Conservation (phyloP, 208 protist genomes). For the Vickermania spadyakhi region DNA sequence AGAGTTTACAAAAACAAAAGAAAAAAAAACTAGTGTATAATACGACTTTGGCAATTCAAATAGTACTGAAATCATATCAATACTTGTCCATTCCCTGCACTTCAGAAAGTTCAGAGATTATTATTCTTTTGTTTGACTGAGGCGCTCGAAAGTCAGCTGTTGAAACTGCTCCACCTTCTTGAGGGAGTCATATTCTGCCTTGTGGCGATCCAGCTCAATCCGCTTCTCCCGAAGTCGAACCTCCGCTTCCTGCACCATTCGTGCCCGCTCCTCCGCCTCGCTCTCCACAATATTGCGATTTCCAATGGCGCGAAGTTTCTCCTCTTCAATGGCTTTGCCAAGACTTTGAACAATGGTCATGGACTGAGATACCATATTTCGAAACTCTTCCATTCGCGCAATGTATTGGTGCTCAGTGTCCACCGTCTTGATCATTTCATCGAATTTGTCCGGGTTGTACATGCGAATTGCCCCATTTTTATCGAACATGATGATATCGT, state of each 20-base stretch:
- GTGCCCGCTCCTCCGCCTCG: conserved; percentile 73
- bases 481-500: conserved; percentile 88
- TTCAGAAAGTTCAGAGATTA: too few relatives aligned
- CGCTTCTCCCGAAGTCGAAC: conserved; percentile 82
- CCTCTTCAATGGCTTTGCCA: conserved; percentile 71
- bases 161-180: conserved; percentile 78
- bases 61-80: too few relatives aligned
- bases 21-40: too few relatives aligned
- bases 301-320: conserved; percentile 83
- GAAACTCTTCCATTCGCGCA: conserved; percentile 81
- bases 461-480: conserved; percentile 80
- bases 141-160: conserved; percentile 60
- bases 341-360: conserved; percentile 76
- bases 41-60: too few relatives aligned
- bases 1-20: too few relatives aligned
- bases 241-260: conserved; percentile 69
- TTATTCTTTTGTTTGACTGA: conserved; percentile 65
- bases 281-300: conserved; percentile 83
- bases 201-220: conserved; percentile 84
- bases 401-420: conserved; percentile 62
- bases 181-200: conserved; percentile 80
- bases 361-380: conserved; percentile 60
- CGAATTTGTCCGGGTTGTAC: conserved; percentile 87
- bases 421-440: conserved; percentile 70
- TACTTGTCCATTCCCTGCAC: too few relatives aligned